phyloP scores from a whole-genome alignment of 2,329 filamentous ascomycete genomes.

The Stagonosporopsis vannaccii region DNA sequence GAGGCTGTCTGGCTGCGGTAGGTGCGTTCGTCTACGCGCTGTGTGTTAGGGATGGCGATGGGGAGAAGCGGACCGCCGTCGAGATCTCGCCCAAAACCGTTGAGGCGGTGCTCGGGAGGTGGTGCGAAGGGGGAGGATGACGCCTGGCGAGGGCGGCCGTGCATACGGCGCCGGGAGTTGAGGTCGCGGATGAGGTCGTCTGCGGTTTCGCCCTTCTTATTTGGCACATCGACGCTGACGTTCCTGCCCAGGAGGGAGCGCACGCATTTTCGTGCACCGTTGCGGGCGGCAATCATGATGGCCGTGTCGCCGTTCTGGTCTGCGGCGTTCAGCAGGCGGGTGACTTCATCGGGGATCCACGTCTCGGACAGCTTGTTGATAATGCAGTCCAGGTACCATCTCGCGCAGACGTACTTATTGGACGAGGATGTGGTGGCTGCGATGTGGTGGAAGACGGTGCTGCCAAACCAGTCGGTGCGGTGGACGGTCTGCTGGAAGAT shows the following conservation, averaged over 20 bases:
- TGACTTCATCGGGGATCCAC: slow-evolving; percentile 77
- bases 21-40: slow-evolving; percentile 30
- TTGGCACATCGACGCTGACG: slow-evolving; percentile 82
- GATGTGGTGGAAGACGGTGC: slow-evolving; percentile 93
- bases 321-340: slow-evolving; percentile 79
- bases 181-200: slow-evolving; percentile 79
- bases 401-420: slow-evolving; percentile 85
- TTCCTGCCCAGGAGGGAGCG: slow-evolving; percentile 74
- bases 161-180: slow-evolving; percentile 72
- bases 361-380: slow-evolving; percentile 85
- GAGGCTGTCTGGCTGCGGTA: slow-evolving; percentile 57
- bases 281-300: slow-evolving; percentile 84
- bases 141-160: slow-evolving; percentile 65
- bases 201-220: slow-evolving; percentile 81
- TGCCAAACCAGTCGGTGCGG: slow-evolving; percentile 78
- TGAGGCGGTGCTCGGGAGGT: slow-evolving; percentile 44
- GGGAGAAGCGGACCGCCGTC: slow-evolving; percentile 37
- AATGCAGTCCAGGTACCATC: slow-evolving; percentile 92
- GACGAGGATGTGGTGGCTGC: slow-evolving; percentile 86
- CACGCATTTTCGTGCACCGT: slow-evolving; percentile 81
- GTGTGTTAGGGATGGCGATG: slow-evolving; percentile 35
- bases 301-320: slow-evolving; percentile 92
- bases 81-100: slow-evolving; percentile 32
- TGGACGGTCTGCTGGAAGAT: slow-evolving; percentile 84
- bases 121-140: slow-evolving; percentile 72